Conservation (phyloP, 1,139 yeast genomes). For the Hyphopichia buzzinii region DNA sequence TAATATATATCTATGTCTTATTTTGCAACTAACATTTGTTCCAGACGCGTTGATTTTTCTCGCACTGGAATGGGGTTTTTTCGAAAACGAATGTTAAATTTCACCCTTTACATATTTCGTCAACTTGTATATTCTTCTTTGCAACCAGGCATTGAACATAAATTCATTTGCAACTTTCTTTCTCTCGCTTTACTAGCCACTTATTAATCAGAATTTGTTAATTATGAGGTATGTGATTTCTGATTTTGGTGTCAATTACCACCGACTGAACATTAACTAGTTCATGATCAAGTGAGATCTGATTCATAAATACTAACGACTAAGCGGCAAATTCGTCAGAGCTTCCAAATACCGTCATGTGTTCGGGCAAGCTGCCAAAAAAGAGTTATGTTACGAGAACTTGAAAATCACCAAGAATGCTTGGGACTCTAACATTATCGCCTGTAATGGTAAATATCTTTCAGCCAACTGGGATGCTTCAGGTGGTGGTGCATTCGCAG, state of each 20-base stretch:
- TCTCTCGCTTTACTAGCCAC: too few species aligned
- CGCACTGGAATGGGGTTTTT: too few species aligned
- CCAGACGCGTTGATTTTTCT: too few species aligned
- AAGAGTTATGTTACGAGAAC: slow-evolving; percentile 86
- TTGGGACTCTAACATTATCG: slow-evolving; percentile 89
- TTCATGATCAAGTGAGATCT: slow-evolving; percentile 2
- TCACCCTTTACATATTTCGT: too few species aligned
- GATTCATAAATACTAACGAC: neutral
- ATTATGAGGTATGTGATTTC: slow-evolving; percentile 8
- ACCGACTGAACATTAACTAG: slow-evolving; percentile 5
- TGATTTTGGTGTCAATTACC: neutral
- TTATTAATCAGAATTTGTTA: too few species aligned
- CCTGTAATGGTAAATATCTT: slow-evolving; percentile 75
- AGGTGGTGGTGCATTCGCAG: slow-evolving; percentile 97
- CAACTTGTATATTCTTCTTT: too few species aligned
- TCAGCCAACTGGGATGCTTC: slow-evolving; percentile 92
- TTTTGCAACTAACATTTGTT: too few species aligned
- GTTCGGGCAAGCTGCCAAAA: slow-evolving; percentile 87
- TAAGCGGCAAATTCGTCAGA: slow-evolving; percentile 88
- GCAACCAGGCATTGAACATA: too few species aligned
- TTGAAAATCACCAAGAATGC: slow-evolving; percentile 84
- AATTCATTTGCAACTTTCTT: too few species aligned
- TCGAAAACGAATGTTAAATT: too few species aligned
- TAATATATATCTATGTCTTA: slow-evolving; percentile 1
- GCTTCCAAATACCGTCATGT: slow-evolving; percentile 97